Conservation (phyloP, 768 basidiomycete genomes). For the Sporobolomyces roseus region DNA sequence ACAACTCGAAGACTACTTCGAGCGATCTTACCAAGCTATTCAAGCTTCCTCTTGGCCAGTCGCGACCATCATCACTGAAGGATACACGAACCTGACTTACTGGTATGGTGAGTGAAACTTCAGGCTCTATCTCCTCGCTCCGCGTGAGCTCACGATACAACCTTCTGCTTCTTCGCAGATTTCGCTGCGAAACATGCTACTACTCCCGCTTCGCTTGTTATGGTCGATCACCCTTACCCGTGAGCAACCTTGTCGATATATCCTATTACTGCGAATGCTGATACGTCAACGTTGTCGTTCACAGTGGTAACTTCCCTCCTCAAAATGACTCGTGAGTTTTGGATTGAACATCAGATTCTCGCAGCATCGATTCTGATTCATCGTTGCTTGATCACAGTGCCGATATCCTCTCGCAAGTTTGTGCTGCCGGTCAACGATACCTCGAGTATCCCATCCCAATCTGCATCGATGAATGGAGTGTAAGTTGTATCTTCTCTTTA, state of each 20-base stretch:
- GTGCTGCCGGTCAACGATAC: constrained; percentile 34
- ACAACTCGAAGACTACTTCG: constrained; percentile 40
- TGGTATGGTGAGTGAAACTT: constrained; percentile 6
- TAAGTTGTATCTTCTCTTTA: constrained; percentile 13
- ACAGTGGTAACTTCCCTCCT: constrained; percentile 39
- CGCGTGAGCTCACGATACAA: neutral
- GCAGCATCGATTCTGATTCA: neutral
- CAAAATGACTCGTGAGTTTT: constrained; percentile 28
- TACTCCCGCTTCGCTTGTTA: constrained; percentile 30
- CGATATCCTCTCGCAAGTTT: constrained; percentile 42
- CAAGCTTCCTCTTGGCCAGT: constrained; percentile 24
- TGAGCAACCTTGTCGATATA: neutral
- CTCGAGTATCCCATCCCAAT: constrained; percentile 42
- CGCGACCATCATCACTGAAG: constrained; percentile 36
- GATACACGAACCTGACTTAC: constrained; percentile 34
- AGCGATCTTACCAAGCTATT: constrained; percentile 35
- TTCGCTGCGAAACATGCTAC: constrained; percentile 18
- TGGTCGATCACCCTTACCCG: constrained; percentile 30
- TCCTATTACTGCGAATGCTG: neutral
- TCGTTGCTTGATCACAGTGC: neutral
- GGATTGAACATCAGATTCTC: neutral
- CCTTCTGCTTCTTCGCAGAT: neutral
- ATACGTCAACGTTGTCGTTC: neutral
- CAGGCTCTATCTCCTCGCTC: neutral
- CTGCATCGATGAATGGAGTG: constrained; percentile 42